These are phyloP conservation scores for Microbotryum violaceum DNA, from an alignment of 1,284 basidiomycete species.

Conservation along the genomic window DNA sequence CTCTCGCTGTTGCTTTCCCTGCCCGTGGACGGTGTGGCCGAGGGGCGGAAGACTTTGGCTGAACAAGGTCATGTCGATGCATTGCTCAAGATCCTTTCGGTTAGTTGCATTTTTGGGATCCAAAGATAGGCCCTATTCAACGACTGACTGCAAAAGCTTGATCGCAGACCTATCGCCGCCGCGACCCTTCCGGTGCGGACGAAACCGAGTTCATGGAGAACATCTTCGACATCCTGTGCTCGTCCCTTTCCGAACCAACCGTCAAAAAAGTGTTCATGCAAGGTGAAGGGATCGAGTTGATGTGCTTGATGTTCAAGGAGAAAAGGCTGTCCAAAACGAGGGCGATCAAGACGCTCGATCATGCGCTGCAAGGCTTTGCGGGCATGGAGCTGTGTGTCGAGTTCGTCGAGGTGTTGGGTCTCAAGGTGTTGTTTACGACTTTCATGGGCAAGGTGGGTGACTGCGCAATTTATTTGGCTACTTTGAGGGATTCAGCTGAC, in stretches of 20 bases:
- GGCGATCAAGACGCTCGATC: slow-evolving; percentile 82
- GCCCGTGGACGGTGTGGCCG: slow-evolving; percentile 45
- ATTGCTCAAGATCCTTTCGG: slow-evolving; percentile 68
- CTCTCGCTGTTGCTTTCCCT: slow-evolving; percentile 67
- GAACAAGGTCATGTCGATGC: slow-evolving; percentile 62
- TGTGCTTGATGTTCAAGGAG: slow-evolving; percentile 92
- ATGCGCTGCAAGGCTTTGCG: slow-evolving; percentile 75
- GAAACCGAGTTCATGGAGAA: slow-evolving; percentile 98
- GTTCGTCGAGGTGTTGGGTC: slow-evolving; percentile 78
- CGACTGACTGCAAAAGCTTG: neutral
- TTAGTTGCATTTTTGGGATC: slow-evolving; percentile 44
- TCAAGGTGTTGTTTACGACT: slow-evolving; percentile 79
- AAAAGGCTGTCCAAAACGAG: slow-evolving; percentile 70
- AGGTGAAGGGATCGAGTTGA: slow-evolving; percentile 91
- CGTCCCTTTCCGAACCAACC: slow-evolving; percentile 62
- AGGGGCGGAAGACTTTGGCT: slow-evolving; percentile 57
- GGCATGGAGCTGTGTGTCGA: slow-evolving; percentile 61
- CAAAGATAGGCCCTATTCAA: neutral
- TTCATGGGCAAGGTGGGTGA: slow-evolving; percentile 81
- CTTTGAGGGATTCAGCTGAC: neutral
- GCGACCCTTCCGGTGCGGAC: slow-evolving; percentile 73
- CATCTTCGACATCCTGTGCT: slow-evolving; percentile 80
- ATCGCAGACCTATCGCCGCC: slow-evolving; percentile 34
- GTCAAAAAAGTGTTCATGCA: slow-evolving; percentile 74
- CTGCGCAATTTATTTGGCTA: neutral